Percentiles rank a stretch among this genome's conserved stretches.
Conservation (phyloP, 345 rosid species). For the Eucalyptus curtisii region DNA sequence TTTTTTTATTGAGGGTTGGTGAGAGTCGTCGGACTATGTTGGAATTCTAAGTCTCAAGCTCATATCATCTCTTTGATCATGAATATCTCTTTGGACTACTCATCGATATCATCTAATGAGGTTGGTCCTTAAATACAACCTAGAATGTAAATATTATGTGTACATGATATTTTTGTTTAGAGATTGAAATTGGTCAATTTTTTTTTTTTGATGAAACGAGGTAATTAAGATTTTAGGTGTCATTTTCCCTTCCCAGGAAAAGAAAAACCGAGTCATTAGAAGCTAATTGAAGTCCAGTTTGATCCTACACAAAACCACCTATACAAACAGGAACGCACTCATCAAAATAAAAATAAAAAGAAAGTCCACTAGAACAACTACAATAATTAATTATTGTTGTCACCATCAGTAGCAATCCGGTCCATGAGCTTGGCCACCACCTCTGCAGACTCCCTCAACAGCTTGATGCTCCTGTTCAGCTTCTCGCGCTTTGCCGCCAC, state of each 20-base stretch:
- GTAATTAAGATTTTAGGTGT: constrained; percentile 32
- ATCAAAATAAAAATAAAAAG: too few relatives aligned
- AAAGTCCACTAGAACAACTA: not conserved
- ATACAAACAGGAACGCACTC: not conserved
- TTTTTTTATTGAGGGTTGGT: too few relatives aligned
- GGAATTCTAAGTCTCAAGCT: not conserved
- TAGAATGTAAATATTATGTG: not conserved
- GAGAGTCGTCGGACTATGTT: too few relatives aligned
- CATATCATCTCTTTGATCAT: constrained; percentile 16
- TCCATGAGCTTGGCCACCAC: not conserved
- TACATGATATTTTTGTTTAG: not conserved
- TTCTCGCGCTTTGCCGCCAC: constrained; percentile 5
- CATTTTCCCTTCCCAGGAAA: not conserved
- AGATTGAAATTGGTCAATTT: too few relatives aligned
- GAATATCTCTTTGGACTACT: not conserved
- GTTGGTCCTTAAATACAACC: not conserved
- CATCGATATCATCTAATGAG: not conserved
- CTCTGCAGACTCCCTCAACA: not conserved
- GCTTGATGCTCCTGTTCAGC: constrained; percentile 5
- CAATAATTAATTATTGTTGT: not conserved
- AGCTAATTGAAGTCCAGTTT: not conserved
- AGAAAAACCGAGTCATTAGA: not conserved
- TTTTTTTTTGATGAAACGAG: not conserved
- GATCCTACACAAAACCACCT: not conserved
- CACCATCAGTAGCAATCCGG: not conserved